Evolutionary conservation across 1,284 basidiomycete genomes (phyloP), one percentile per base, ranked within the genome.

Genomic region (Ganoderma boninense): DNA sequence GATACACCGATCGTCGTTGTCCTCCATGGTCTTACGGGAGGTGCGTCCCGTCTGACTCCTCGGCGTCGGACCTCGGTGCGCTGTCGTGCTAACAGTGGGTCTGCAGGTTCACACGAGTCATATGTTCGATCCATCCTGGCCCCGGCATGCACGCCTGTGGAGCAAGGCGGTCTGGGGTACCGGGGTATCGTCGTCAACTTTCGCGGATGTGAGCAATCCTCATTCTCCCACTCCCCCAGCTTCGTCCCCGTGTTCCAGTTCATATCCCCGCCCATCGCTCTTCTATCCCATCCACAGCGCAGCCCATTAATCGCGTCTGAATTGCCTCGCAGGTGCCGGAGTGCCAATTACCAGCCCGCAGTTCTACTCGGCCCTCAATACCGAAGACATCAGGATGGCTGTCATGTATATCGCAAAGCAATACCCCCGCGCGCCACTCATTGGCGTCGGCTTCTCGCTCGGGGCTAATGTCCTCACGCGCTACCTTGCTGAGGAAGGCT

Each of bases 401-500:
- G 81, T 97, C 59, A 87, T 94, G 78, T 94, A 94, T 81, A 88
- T 99, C 65, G 86, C 91, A 6, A 82, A 89, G 69, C 82, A 84
- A 69, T 97, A 92, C 77, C 97, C 98, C 2, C 82, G 87, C 29
- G 95, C 97, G 0, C 93, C 92, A 8, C 83, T 99, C 52, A 84
- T 97, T 43, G 97, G 95, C 14, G 83, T 98, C 38, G 96, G 96
- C 7, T 99, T 98, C 84, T 98, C 96, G 3, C 89, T 99, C 61
- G 98, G 97, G 64, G 95, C 97, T 49, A 95, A 96, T 77, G 92
- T 99, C 56, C 83, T 99, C 72, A 93, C 95, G n/a, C 89, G 95
- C 72, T 98, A 98, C 81, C 84, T 97, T 63, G 96, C 95, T 7
- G 92, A 98, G 81, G 93, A 97, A 78, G 94, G 94, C 11, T 86